Evolutionary conservation across 768 basidiomycete genomes (phyloP).

Genomic region (Naematelia encephala): DNA sequence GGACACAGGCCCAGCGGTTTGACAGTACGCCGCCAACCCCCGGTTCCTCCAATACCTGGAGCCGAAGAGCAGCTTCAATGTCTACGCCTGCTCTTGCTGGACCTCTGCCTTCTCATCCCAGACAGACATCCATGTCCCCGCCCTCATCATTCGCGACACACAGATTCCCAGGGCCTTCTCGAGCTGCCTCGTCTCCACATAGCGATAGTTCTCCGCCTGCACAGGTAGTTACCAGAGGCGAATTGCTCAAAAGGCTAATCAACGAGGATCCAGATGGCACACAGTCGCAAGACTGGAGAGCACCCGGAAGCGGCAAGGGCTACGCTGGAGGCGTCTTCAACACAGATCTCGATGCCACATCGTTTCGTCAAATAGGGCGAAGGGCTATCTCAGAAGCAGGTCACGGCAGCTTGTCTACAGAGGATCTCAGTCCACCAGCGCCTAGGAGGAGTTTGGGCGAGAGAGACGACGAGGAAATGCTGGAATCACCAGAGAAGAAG

Average conservation of each 20-base stretch:
- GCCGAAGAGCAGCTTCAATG: not conserved
- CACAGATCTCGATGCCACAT: not conserved
- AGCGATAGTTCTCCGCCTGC: too few species aligned
- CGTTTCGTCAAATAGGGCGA: not conserved
- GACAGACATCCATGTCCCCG: not conserved
- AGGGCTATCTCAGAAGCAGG: not conserved
- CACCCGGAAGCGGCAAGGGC: not conserved
- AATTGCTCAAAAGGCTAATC: too few species aligned
- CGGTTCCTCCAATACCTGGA: not conserved
- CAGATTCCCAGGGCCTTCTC: not conserved
- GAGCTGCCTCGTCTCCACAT: too few species aligned
- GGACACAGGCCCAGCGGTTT: not conserved
- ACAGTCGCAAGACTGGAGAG: too few species aligned
- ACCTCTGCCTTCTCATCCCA: not conserved
- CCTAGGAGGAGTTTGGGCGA: not conserved
- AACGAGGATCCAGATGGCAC: too few species aligned
- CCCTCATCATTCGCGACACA: not conserved
- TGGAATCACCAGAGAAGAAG: conserved; percentile 27
- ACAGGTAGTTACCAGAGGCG: too few species aligned
- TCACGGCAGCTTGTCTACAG: not conserved
- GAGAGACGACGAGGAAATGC: conserved; percentile 17
- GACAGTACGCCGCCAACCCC: not conserved
- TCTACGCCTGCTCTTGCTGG: not conserved
- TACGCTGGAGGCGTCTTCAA: not conserved
- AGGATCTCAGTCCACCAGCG: not conserved